Conservation (phyloP, 441 rosid genomes). For the Pelargonium myrrhifolium region DNA sequence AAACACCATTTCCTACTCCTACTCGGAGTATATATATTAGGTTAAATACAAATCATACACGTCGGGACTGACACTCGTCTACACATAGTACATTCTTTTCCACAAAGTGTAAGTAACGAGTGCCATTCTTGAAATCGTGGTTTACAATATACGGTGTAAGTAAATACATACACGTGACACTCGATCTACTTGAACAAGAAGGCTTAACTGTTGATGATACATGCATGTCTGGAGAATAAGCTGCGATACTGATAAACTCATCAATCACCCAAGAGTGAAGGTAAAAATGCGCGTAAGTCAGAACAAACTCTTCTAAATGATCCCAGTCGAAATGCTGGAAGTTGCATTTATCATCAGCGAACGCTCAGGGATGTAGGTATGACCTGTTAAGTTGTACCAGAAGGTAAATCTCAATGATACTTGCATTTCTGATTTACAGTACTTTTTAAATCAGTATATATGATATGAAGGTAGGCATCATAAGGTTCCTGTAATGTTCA, state of each 20-base stretch:
- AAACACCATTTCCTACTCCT: too few relatives aligned
- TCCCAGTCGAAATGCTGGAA: conserved; percentile 71
- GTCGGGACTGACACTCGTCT: too few relatives aligned
- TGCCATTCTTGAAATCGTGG: conserved; percentile 9
- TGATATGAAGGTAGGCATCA: neutral
- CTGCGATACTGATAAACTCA: neutral
- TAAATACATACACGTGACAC: too few relatives aligned
- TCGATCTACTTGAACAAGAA: too few relatives aligned
- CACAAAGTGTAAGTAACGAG: conserved; percentile 14
- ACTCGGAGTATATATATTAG: too few relatives aligned
- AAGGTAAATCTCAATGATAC: conserved; percentile 11
- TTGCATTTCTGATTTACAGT: neutral
- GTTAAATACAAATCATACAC: too few relatives aligned
- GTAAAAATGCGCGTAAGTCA: conserved; percentile 5
- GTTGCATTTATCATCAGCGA: conserved; percentile 85
- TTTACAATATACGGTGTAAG: conserved; percentile 12
- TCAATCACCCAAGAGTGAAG: conserved; percentile 10
- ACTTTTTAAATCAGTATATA: neutral
- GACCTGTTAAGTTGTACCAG: conserved; percentile 55
- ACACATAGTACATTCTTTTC: too few relatives aligned
- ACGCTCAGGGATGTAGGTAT: conserved; percentile 76
- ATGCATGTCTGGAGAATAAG: conserved; percentile 1
- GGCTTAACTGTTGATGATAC: neutral
- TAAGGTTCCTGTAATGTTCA: too few relatives aligned
- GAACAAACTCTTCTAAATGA: conserved; percentile 32